A percentile compares a stretch with the other conserved stretches of the same genome.
These are phyloP conservation scores for Paramarasmius palmivorus DNA, from an alignment of 1,284 basidiomycete genomes.

Conservation along the genomic window DNA sequence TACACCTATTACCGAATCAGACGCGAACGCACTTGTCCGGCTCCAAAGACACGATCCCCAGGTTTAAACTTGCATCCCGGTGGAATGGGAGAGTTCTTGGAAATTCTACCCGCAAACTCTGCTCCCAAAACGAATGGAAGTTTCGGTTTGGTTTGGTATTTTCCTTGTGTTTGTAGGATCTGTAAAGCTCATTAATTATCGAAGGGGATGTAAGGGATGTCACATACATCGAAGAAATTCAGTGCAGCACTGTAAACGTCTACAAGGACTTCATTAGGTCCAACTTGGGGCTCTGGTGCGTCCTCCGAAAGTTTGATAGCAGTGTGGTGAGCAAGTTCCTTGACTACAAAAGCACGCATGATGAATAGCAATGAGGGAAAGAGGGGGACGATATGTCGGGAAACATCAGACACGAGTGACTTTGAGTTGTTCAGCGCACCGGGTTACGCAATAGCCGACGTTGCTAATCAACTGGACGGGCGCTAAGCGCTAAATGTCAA, in stretches of 20 bases:
- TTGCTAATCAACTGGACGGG: no score
- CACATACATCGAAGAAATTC: conserved; percentile 78
- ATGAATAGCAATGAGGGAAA: conserved; percentile 16
- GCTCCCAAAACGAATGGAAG: conserved; percentile 83
- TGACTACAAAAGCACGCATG: conserved; percentile 83
- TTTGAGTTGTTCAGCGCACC: no score
- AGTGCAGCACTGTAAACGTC: conserved; percentile 80
- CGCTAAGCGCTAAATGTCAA: no score
- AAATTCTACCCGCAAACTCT: conserved; percentile 86
- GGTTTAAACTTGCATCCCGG: conserved; percentile 76
- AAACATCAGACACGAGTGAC: no score
- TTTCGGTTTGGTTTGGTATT: conserved; percentile 83
- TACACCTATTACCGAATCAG: neutral
- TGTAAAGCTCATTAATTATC: conserved; percentile 25
- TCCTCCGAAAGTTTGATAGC: conserved; percentile 59
- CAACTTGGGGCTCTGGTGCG: conserved; percentile 60
- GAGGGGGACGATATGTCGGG: neutral
- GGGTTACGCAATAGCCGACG: no score
- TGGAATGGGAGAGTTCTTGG: conserved; percentile 78
- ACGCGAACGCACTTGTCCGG: conserved; percentile 30
- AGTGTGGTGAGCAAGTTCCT: conserved; percentile 73
- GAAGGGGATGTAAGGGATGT: neutral
- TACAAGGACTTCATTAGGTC: conserved; percentile 68
- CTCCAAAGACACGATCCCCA: conserved; percentile 91
- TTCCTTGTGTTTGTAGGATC: conserved; percentile 87